Percentiles rank a stretch among this genome's conserved stretches.
These are phyloP conservation scores for Lichtheimia hyalospora DNA, from an alignment of 371 early-diverging fungal genomes.

Conservation along the genomic window DNA sequence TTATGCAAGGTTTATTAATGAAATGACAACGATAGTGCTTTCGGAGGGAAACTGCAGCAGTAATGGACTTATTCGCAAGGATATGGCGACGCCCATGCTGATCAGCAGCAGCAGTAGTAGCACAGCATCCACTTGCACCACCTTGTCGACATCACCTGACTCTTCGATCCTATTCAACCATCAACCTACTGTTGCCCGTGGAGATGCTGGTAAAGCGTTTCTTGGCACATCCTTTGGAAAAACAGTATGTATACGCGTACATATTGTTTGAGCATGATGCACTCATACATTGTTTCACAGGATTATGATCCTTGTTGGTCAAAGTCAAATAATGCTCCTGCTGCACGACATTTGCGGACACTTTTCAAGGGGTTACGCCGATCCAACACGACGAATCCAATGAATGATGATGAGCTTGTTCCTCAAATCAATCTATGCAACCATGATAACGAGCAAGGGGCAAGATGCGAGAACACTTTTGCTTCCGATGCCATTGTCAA, in stretches of 20 bases:
- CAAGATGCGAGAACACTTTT: constrained; percentile 28
- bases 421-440: constrained; percentile 40
- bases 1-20: not conserved
- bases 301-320: not conserved
- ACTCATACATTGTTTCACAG: not conserved
- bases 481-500: constrained; percentile 52
- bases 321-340: not conserved
- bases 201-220: constrained; percentile 4
- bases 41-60: not conserved
- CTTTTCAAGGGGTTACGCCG: constrained; percentile 10
- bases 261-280: too few relatives aligned
- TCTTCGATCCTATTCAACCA: not conserved
- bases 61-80: not conserved
- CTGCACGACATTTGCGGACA: not conserved
- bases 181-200: not conserved
- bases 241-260: not conserved
- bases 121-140: constrained; percentile 7
- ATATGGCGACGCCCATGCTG: not conserved
- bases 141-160: constrained; percentile 3
- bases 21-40: not conserved
- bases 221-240: not conserved
- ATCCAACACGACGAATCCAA: constrained; percentile 13
- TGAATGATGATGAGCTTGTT: constrained; percentile 7
- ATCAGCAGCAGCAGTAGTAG: constrained; percentile 9
- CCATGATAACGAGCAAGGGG: constrained; percentile 22